phyloP scores from a whole-genome alignment of 2,329 filamentous ascomycete genomes.

The Cercospora canescens region DNA sequence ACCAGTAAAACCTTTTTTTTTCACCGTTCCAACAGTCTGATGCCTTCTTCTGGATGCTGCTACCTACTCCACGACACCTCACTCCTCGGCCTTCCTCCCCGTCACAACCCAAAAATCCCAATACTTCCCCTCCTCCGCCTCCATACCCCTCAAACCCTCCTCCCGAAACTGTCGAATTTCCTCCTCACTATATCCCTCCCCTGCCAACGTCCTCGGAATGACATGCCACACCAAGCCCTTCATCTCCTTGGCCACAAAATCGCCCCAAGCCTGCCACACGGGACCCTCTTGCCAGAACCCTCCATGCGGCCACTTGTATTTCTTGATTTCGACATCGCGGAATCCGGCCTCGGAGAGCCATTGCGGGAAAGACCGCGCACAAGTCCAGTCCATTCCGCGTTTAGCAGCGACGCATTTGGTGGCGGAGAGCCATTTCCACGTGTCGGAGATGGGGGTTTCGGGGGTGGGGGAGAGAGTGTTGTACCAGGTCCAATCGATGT shows the following conservation, averaged over 20 bases:
- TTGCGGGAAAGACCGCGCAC: neutral
- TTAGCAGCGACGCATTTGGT: neutral
- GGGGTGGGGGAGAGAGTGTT: neutral
- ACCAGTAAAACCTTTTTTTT: too few species aligned
- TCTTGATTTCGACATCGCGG: conserved; percentile 18
- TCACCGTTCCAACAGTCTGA: too few species aligned
- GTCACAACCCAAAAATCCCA: conserved; percentile 16
- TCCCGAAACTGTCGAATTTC: conserved; percentile 12
- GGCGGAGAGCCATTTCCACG: conserved; percentile 21
- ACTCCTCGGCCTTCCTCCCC: conserved; percentile 9
- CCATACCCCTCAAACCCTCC: conserved; percentile 8
- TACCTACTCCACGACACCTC: too few species aligned
- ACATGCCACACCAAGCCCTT: conserved; percentile 12
- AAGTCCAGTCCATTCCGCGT: conserved; percentile 4
- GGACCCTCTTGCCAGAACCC: conserved; percentile 6
- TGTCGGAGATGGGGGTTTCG: conserved; percentile 10
- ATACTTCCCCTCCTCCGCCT: conserved; percentile 16
- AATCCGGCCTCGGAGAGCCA: conserved; percentile 25
- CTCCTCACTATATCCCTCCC: conserved; percentile 7
- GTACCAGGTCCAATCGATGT: conserved; percentile 20
- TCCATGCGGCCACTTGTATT: conserved; percentile 22
- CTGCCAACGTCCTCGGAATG: conserved; percentile 9
- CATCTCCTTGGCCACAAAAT: conserved; percentile 13
- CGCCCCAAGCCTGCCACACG: conserved; percentile 14
- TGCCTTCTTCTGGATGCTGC: too few species aligned